Evolutionary conservation across 106 monocot genomes (phyloP).

Genomic region (Triglochin maritima): DNA sequence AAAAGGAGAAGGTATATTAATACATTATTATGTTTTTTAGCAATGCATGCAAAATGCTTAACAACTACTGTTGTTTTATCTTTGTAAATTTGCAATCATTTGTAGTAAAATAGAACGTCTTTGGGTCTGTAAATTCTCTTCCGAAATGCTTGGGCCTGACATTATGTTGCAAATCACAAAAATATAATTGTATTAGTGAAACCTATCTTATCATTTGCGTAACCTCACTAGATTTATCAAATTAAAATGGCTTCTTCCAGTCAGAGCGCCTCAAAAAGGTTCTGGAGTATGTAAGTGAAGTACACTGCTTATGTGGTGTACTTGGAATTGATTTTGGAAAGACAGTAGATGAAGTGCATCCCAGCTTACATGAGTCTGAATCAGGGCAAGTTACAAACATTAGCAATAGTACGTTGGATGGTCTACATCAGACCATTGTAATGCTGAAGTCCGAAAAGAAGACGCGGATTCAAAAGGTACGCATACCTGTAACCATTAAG

Average conservation of each 20-base stretch:
- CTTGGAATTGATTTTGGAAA: constrained; percentile 70
- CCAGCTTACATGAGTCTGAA: constrained; percentile 54
- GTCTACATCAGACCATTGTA: constrained; percentile 38
- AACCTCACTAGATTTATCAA: not conserved
- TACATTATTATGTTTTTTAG: not conserved
- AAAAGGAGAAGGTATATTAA: constrained; percentile 79
- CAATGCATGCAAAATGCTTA: not conserved
- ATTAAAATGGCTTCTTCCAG: constrained; percentile 21
- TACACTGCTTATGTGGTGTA: constrained; percentile 70
- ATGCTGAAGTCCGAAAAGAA: constrained; percentile 65
- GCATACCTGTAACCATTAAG: no score
- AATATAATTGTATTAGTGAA: no score
- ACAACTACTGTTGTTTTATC: not conserved
- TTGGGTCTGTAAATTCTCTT: no score
- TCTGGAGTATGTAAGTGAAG: constrained; percentile 60
- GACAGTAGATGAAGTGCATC: constrained; percentile 76
- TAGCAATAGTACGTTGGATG: constrained; percentile 58
- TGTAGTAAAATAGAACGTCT: no score
- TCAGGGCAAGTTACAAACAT: constrained; percentile 46
- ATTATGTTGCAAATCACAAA: no score
- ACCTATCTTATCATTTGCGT: no score
- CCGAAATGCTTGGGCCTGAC: no score
- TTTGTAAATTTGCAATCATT: not conserved
- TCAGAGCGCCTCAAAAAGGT: constrained; percentile 70
- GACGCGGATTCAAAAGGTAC: constrained; percentile 46